A percentile compares a stretch with the other conserved stretches of the same genome.
phyloP scores from a whole-genome alignment of 345 rosid genomes.

The Euphorbia peplus region DNA sequence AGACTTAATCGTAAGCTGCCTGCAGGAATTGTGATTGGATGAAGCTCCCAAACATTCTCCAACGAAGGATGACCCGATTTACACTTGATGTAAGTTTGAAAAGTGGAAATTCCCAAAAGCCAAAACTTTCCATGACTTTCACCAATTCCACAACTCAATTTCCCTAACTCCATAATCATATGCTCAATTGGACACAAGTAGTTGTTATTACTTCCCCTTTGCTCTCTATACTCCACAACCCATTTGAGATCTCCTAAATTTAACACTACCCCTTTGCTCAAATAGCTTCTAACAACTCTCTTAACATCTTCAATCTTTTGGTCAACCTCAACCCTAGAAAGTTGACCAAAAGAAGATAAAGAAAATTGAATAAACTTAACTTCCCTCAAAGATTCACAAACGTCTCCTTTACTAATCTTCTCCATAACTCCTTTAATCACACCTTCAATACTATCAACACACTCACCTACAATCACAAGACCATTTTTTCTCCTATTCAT shows the following conservation, averaged over 20 bases:
- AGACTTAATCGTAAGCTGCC: slow-evolving; percentile 69
- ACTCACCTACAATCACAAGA: slow-evolving; percentile 74
- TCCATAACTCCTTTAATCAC: slow-evolving; percentile 59
- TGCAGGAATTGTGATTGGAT: slow-evolving; percentile 68
- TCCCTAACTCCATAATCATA: slow-evolving; percentile 69
- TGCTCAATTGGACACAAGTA: slow-evolving; percentile 54
- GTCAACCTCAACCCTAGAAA: slow-evolving; percentile 52
- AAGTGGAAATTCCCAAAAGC: slow-evolving; percentile 84
- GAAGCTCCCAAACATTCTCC: slow-evolving; percentile 62
- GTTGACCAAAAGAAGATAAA: slow-evolving; percentile 46
- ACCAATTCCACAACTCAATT: slow-evolving; percentile 48
- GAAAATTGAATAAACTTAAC: slow-evolving; percentile 53
- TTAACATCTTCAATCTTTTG: slow-evolving; percentile 55
- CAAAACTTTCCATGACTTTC: slow-evolving; percentile 54
- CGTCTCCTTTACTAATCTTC: slow-evolving; percentile 57
- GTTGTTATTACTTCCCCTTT: slow-evolving; percentile 1
- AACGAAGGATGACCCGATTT: slow-evolving; percentile 67
- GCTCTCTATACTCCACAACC: slow-evolving; percentile 49
- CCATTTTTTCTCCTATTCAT: slow-evolving; percentile 42
- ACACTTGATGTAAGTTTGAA: slow-evolving; percentile 70
- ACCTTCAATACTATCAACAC: slow-evolving; percentile 46
- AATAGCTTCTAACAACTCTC: slow-evolving; percentile 37
- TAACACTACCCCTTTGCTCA: slow-evolving; percentile 52
- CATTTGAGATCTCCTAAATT: slow-evolving; percentile 79
- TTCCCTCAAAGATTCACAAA: slow-evolving; percentile 50